Percentiles rank a stretch among this genome's conserved stretches.
These are phyloP conservation scores for Lichtheimia ramosa DNA, from an alignment of 371 early-diverging fungal species.

Conservation along the genomic window DNA sequence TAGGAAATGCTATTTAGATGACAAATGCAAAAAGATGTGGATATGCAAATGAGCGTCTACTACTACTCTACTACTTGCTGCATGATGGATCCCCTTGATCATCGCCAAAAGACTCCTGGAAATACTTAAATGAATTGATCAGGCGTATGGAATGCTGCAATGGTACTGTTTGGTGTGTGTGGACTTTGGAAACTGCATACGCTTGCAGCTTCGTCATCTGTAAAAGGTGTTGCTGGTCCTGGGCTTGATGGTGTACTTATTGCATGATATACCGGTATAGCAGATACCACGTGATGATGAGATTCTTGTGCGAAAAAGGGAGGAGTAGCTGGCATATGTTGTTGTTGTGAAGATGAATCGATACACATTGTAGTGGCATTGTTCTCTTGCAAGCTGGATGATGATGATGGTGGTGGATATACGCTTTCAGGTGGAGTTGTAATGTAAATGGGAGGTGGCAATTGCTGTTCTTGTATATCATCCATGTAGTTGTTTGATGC, in stretches of 20 bases:
- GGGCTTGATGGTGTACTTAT: constrained; percentile 26
- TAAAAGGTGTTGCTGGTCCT: constrained; percentile 18
- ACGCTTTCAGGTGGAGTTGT: too few species aligned
- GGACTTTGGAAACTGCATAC: constrained; percentile 21
- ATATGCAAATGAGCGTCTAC: not conserved
- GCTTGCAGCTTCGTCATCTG: constrained; percentile 21
- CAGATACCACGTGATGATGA: not conserved
- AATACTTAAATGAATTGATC: not conserved
- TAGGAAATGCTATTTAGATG: not conserved
- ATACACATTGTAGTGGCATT: too few species aligned
- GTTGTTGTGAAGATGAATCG: not conserved
- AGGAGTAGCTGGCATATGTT: not conserved
- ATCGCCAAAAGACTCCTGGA: too few species aligned
- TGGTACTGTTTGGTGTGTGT: constrained; percentile 14
- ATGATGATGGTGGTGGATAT: too few species aligned
- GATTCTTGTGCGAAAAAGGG: not conserved
- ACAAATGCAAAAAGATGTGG: not conserved
- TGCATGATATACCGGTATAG: not conserved
- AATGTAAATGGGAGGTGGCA: too few species aligned
- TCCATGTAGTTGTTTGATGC: not conserved
- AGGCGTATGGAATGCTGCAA: not conserved
- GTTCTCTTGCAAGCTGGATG: too few species aligned
- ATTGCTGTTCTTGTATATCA: not conserved
- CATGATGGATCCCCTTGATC: too few species aligned
- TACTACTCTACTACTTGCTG: too few species aligned